Percentiles rank a stretch among this genome's conserved stretches.
These are phyloP conservation scores for Paraphaeosphaeria minitans DNA, from an alignment of 2,329 filamentous ascomycete genomes.

Conservation along the genomic window DNA sequence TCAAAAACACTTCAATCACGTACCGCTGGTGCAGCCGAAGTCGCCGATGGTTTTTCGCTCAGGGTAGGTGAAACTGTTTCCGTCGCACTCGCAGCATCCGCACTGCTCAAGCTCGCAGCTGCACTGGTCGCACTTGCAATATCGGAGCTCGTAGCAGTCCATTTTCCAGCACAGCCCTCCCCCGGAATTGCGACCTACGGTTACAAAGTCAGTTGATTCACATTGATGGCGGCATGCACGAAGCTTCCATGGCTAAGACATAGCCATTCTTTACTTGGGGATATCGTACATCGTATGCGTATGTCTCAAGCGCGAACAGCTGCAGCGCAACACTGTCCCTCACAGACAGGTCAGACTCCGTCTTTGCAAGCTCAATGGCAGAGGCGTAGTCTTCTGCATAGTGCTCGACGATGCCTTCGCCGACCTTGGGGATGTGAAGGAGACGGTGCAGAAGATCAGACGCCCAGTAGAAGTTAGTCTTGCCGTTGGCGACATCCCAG, in stretches of 20 bases:
- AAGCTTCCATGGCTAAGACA: no score
- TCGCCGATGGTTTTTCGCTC: constrained; percentile 12
- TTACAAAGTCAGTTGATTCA: no score
- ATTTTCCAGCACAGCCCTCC: constrained; percentile 62
- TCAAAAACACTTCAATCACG: neutral
- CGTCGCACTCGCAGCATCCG: constrained; percentile 8
- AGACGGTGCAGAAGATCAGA: constrained; percentile 70
- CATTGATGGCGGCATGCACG: no score
- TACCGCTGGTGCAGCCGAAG: constrained; percentile 18
- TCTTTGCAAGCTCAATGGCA: constrained; percentile 58
- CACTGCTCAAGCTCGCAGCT: neutral
- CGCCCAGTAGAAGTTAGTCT: constrained; percentile 68
- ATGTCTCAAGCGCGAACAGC: constrained; percentile 72
- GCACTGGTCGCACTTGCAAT: constrained; percentile 7
- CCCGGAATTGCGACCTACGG: constrained; percentile 58
- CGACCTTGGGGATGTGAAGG: constrained; percentile 66
- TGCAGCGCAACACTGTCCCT: constrained; percentile 67
- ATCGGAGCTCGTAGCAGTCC: constrained; percentile 18
- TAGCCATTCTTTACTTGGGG: no score
- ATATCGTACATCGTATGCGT: constrained; percentile 63
- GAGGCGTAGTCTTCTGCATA: constrained; percentile 64
- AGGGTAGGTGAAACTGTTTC: constrained; percentile 16
- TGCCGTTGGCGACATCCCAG: constrained; percentile 63
- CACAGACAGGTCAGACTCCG: constrained; percentile 55
- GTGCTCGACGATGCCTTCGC: constrained; percentile 66